A percentile compares a stretch with the other conserved stretches of the same genome.
These are phyloP conservation scores for Leptographium flavum DNA, from an alignment of 2,329 filamentous ascomycete genomes.

Conservation along the genomic window DNA sequence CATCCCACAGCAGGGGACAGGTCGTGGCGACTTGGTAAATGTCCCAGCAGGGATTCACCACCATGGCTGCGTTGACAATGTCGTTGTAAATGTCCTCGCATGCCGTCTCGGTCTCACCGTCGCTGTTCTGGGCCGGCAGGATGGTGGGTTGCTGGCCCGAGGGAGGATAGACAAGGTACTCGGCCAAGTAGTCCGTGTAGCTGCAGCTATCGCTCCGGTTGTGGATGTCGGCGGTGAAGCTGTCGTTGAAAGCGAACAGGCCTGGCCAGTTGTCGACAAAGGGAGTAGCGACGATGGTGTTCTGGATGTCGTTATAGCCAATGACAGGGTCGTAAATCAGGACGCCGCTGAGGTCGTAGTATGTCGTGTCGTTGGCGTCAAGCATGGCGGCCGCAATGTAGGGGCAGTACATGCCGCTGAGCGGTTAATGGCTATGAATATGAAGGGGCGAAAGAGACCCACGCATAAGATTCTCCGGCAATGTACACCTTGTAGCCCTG, in stretches of 20 bases:
- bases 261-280: slow-evolving; percentile 47
- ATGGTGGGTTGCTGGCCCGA: slow-evolving; percentile 39
- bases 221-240: slow-evolving; percentile 37
- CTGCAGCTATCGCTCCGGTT: slow-evolving; percentile 42
- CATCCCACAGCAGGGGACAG: slow-evolving; percentile 57
- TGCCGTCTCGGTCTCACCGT: slow-evolving; percentile 21
- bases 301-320: slow-evolving; percentile 31
- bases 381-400: slow-evolving; percentile 64
- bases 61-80: slow-evolving; percentile 36
- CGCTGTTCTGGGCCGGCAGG: slow-evolving; percentile 27
- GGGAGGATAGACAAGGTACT: slow-evolving; percentile 56
- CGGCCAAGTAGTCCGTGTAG: slow-evolving; percentile 43
- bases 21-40: slow-evolving; percentile 59
- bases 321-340: slow-evolving; percentile 61
- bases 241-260: slow-evolving; percentile 50
- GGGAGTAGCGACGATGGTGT: slow-evolving; percentile 34
- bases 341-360: slow-evolving; percentile 55
- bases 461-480: slow-evolving; percentile 56
- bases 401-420: slow-evolving; percentile 45
- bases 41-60: slow-evolving; percentile 66
- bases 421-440: too few species aligned
- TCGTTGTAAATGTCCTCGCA: slow-evolving; percentile 44
- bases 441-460: slow-evolving; percentile 1
- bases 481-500: slow-evolving; percentile 58
- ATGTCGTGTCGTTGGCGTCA: slow-evolving; percentile 45